phyloP scores from a whole-genome alignment of 495 filamentous ascomycete genomes.

The Penicillium cosmopolitanum region DNA sequence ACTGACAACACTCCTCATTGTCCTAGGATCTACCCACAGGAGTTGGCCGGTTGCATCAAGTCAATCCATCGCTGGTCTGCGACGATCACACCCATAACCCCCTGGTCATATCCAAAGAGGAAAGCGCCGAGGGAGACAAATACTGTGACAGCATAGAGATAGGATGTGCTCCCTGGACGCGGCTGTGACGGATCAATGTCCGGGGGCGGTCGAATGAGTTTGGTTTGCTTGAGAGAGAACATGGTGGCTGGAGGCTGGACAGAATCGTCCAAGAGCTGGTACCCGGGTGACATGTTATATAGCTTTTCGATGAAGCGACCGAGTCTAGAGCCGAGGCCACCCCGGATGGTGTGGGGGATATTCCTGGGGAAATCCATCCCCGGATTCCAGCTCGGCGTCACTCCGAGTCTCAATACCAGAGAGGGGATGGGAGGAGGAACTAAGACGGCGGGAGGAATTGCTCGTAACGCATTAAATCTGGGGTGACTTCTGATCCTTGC shows the following conservation, averaged over 20 bases:
- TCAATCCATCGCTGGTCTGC: constrained; percentile 29
- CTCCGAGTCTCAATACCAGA: background rate
- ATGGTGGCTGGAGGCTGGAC: constrained; percentile 1
- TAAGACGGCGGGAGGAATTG: background rate
- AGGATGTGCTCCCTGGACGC: constrained; percentile 11
- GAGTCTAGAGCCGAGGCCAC: background rate
- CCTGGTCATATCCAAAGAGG: constrained; percentile 67
- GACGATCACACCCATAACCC: constrained; percentile 74
- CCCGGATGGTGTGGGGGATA: background rate
- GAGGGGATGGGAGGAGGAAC: background rate
- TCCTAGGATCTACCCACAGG: constrained; percentile 12
- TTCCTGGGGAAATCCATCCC: background rate
- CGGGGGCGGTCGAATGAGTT: constrained; percentile 20
- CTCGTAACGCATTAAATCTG: background rate
- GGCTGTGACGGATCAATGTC: constrained; percentile 8
- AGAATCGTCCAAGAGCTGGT: background rate
- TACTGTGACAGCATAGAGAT: constrained; percentile 25
- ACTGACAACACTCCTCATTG: background rate
- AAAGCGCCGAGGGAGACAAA: constrained; percentile 68
- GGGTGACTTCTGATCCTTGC: background rate
- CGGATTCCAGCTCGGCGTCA: background rate
- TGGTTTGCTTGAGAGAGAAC: constrained; percentile 24
- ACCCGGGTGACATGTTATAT: constrained; percentile 3
- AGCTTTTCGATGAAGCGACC: background rate
- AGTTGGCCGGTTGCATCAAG: constrained; percentile 26